Conservation (phyloP, 768 basidiomycete species). For the Coprinellus micaceus region DNA sequence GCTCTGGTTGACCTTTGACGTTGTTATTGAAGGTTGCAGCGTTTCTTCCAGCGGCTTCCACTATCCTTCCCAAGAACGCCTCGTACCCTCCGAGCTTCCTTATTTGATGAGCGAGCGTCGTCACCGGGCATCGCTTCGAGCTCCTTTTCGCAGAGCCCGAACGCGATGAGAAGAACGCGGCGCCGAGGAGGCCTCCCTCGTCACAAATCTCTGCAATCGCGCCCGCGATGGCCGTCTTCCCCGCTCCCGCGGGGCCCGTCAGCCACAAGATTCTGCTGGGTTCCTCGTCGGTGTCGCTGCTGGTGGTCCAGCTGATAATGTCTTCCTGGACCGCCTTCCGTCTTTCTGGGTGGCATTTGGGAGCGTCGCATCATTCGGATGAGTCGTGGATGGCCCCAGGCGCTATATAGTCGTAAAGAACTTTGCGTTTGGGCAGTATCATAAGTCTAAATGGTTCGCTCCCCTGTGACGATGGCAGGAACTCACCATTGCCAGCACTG, state of each 20-base stretch:
- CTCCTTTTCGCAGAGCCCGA: not conserved
- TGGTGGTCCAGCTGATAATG: not conserved
- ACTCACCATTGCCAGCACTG: no score
- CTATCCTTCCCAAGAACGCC: no score
- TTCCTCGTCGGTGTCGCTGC: not conserved
- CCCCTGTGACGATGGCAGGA: no score
- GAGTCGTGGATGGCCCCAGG: constrained; percentile 11
- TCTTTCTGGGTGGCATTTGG: constrained; percentile 6
- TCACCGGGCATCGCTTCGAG: not conserved
- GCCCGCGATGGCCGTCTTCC: constrained; percentile 11
- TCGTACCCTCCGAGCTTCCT: not conserved
- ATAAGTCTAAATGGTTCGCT: no score
- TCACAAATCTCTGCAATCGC: constrained; percentile 6
- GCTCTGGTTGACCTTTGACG: not conserved
- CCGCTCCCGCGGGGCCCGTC: constrained; percentile 8
- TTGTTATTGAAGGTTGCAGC: no score
- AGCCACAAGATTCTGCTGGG: not conserved
- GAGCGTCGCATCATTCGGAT: constrained; percentile 5
- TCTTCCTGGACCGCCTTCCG: constrained; percentile 7
- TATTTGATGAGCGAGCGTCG: not conserved
- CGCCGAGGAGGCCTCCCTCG: constrained; percentile 1
- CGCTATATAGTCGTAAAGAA: not conserved
- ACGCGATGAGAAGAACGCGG: constrained; percentile 9
- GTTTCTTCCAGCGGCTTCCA: no score
- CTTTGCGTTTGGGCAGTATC: not conserved